These are phyloP conservation scores for Hordeum vulgare DNA, from an alignment of 176 grass and related monocot genomes.

Conservation along the genomic window DNA sequence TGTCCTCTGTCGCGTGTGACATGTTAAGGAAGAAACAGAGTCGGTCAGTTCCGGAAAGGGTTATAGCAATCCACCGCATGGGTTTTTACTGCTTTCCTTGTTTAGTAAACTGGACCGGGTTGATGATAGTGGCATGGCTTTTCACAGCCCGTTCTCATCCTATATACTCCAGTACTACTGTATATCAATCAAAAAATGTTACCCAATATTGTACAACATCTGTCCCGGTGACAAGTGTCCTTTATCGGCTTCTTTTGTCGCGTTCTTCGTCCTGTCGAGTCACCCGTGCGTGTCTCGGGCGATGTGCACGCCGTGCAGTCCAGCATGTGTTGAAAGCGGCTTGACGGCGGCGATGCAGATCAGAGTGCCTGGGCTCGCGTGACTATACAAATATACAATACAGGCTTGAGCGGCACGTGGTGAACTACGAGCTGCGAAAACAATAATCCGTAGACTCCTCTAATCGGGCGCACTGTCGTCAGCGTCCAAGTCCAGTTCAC, in stretches of 20 bases:
- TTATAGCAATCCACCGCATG: neutral
- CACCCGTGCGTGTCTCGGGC: neutral
- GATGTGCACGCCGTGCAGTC: neutral
- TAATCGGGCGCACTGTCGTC: neutral
- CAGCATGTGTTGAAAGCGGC: neutral
- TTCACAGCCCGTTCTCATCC: neutral
- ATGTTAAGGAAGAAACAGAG: conserved; percentile 4
- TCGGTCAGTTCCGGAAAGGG: neutral
- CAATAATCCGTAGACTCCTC: neutral
- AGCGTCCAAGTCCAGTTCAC: neutral
- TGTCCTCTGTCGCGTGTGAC: neutral
- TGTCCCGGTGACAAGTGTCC: neutral
- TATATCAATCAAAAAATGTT: no score
- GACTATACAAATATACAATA: no score
- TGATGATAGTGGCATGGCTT: no score
- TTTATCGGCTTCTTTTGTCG: neutral
- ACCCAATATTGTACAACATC: neutral
- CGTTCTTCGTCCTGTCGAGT: neutral
- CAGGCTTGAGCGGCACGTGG: neutral
- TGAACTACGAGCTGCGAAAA: neutral
- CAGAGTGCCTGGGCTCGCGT: neutral
- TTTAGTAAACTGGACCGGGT: no score
- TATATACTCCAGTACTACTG: neutral
- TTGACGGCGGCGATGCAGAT: neutral
- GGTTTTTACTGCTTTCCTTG: neutral